Percentiles rank a stretch among this genome's conserved stretches.
Conservation (phyloP, 257 asterid genomes). For the Mentha longifolia region DNA sequence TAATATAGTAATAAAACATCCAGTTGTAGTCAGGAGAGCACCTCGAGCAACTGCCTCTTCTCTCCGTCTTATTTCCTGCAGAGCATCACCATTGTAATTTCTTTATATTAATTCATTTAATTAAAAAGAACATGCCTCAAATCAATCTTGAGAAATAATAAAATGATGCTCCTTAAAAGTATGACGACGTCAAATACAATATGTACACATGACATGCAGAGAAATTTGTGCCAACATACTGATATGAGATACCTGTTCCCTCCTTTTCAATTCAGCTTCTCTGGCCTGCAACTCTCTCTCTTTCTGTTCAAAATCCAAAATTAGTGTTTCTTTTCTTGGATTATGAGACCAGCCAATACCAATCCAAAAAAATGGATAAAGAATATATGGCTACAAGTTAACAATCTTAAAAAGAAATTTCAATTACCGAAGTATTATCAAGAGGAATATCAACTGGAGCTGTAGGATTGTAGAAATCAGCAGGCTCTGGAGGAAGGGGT, state of each 20-base stretch:
- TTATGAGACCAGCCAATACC: constrained; percentile 31
- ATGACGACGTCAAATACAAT: not conserved
- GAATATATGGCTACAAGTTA: constrained; percentile 5
- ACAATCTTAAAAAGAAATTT: constrained; percentile 17
- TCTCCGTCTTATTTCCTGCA: constrained; percentile 73
- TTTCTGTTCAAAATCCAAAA: constrained; percentile 81
- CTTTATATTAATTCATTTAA: not conserved
- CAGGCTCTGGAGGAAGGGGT: constrained; percentile 99
- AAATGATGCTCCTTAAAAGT: not conserved
- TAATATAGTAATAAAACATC: constrained; percentile 14
- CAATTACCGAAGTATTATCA: constrained; percentile 68
- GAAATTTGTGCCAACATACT: constrained; percentile 17
- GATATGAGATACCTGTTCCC: constrained; percentile 76
- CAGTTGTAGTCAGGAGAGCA: constrained; percentile 32
- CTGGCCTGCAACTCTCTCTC: constrained; percentile 92
- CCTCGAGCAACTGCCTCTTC: constrained; percentile 95
- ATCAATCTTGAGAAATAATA: not conserved
- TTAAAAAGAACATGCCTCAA: constrained; percentile 7
- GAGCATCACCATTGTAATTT: constrained; percentile 27
- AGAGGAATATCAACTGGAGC: constrained; percentile 87
- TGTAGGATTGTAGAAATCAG: constrained; percentile 85
- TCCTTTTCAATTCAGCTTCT: constrained; percentile 81
- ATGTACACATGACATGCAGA: not conserved
- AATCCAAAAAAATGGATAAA: constrained; percentile 4
- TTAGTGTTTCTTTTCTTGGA: constrained; percentile 1